Evolutionary conservation across 176 grass and related monocot genomes (phyloP), one percentile per base, ranked within the genome.

Genomic region (Oropetium thomaeum): DNA sequence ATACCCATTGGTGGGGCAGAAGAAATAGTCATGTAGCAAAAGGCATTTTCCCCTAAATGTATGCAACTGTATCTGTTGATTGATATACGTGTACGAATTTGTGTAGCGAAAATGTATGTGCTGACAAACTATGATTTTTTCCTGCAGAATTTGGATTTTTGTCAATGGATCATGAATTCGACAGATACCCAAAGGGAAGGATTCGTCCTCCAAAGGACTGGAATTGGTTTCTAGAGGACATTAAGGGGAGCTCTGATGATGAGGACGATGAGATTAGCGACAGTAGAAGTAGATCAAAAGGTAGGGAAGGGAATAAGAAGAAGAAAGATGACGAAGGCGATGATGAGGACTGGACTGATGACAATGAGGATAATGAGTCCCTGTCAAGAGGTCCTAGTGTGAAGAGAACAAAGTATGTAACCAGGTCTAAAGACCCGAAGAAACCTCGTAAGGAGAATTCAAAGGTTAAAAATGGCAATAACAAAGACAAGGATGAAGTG

Each of bases 101-200:
- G n/a, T n/a, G n/a, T n/a, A n/a, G n/a, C n/a, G n/a, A n/a, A n/a
- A n/a, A n/a, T n/a, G n/a, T 44, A 47, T 16, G 1, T 13, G 41
- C 33, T 51, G 7, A 34, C 8, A 39, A 47, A 13, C 10, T 53
- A 45, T 60, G 39, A 22, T 32, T 81, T 67, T 89, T 7, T 19
- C 60, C 60, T 87, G 89, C 85, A 94, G 89, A 94, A 67, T 94
- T 94, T 5, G 95, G 95, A 7, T 94, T 98, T 70, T 39, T 98
- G 28, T 75, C 83, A 2, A 77, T 75, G 75, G 91, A 87, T 14
- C 91, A 89, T 84, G 95, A 94, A 81, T 90, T 92, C 58, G 84
- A 98, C 20, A 91, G 48, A 19, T 94, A 82, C 14, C 86, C 88
- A 0, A 92, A 61, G 81, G 82, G 81, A 26, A 80, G 81, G 71